These are phyloP conservation scores for Chalaropsis ovoidea DNA, from an alignment of 2,329 filamentous ascomycete genomes.

Conservation along the genomic window DNA sequence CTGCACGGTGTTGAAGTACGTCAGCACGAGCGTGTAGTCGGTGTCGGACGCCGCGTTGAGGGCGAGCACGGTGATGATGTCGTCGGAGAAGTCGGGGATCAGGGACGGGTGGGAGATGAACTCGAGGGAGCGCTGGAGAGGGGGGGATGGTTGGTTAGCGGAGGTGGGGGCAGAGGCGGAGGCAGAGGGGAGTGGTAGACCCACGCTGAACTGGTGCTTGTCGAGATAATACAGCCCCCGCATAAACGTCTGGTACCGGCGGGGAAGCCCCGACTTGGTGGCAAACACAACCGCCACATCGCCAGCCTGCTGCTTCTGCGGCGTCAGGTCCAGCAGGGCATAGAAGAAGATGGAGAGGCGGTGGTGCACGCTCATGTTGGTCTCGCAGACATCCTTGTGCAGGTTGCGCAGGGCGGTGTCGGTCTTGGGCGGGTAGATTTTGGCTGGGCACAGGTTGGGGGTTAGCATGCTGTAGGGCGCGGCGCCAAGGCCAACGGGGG, in stretches of 20 bases:
- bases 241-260: slow-evolving; percentile 70
- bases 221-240: slow-evolving; percentile 76
- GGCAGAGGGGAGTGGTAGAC: slow-evolving; percentile 14
- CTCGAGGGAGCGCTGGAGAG: slow-evolving; percentile 49
- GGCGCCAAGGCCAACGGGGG: not conserved
- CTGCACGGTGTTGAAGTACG: slow-evolving; percentile 67
- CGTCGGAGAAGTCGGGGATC: slow-evolving; percentile 70
- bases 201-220: slow-evolving; percentile 54
- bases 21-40: slow-evolving; percentile 57
- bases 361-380: slow-evolving; percentile 57
- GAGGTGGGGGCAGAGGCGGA: not conserved
- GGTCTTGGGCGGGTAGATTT: slow-evolving; percentile 63
- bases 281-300: slow-evolving; percentile 50
- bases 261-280: slow-evolving; percentile 53
- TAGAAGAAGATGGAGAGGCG: slow-evolving; percentile 80
- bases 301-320: slow-evolving; percentile 37
- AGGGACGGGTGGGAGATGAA: slow-evolving; percentile 71
- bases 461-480: slow-evolving; percentile 1
- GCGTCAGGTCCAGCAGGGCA: slow-evolving; percentile 62
- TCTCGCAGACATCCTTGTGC: slow-evolving; percentile 58
- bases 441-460: slow-evolving; percentile 37
- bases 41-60: slow-evolving; percentile 50
- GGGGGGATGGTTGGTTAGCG: not conserved
- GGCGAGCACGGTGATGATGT: slow-evolving; percentile 63
- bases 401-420: slow-evolving; percentile 58